Evolutionary conservation across 2,329 filamentous ascomycete genomes (phyloP).

Genomic region (Colletotrichum navitas): DNA sequence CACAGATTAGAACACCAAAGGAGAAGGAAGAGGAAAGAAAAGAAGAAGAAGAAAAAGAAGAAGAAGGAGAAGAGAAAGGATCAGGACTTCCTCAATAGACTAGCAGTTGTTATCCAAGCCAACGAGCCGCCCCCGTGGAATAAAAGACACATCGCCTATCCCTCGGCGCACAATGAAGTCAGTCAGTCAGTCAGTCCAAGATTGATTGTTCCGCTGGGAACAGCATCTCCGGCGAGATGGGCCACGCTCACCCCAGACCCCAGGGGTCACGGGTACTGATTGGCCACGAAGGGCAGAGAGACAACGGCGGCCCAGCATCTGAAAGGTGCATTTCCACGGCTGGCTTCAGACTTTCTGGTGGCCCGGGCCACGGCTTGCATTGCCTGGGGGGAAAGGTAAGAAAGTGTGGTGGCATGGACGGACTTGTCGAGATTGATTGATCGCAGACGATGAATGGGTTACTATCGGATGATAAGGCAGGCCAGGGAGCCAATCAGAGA

Average conservation of each 20-base stretch:
- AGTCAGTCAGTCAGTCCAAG: slow-evolving; percentile 11
- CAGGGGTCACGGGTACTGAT: slow-evolving; percentile 13
- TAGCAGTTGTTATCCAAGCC: neutral
- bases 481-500: slow-evolving; percentile 13
- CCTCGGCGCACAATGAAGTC: slow-evolving; percentile 31
- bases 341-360: slow-evolving; percentile 21
- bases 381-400: neutral
- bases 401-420: neutral
- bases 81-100: neutral
- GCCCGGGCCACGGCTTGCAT: slow-evolving; percentile 15
- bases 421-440: slow-evolving; percentile 18
- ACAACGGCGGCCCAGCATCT: slow-evolving; percentile 3
- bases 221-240: slow-evolving; percentile 38
- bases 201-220: slow-evolving; percentile 32
- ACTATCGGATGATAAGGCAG: slow-evolving; percentile 38
- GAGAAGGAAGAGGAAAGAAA: neutral
- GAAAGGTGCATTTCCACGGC: slow-evolving; percentile 36
- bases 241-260: slow-evolving; percentile 13
- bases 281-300: slow-evolving; percentile 1
- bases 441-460: slow-evolving; percentile 1
- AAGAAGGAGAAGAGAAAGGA: neutral
- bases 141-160: slow-evolving; percentile 27
- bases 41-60: neutral
- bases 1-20: neutral
- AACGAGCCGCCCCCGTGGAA: neutral